Evolutionary conservation across 192 early-diverging fungal species (phyloP).

Genomic region (Backusella parvicylindrica): DNA sequence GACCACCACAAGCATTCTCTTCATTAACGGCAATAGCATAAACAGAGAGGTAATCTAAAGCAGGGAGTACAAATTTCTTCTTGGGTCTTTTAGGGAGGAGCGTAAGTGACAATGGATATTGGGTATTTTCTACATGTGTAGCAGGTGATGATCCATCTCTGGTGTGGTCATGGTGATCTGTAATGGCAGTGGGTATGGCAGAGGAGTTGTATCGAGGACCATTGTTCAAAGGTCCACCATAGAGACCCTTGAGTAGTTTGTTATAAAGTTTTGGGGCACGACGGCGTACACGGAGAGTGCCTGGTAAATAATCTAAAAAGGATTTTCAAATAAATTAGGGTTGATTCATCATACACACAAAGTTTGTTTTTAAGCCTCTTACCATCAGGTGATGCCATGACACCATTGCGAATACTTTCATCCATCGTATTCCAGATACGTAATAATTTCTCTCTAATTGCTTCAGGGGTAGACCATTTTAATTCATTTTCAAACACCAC

Average conservation of each 20-base stretch:
- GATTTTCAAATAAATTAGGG: constrained; percentile 1
- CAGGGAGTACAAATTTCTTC: constrained; percentile 67
- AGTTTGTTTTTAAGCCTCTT: neutral
- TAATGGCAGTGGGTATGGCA: constrained; percentile 14
- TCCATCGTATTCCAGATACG: constrained; percentile 94
- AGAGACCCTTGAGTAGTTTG: constrained; percentile 79
- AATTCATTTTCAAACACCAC: constrained; percentile 94
- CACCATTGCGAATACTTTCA: constrained; percentile 74
- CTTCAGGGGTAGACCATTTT: constrained; percentile 79
- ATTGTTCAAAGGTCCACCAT: constrained; percentile 28
- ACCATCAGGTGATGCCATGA: constrained; percentile 46
- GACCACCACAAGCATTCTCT: constrained; percentile 81
- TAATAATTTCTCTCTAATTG: constrained; percentile 70
- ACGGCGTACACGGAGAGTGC: constrained; percentile 75
- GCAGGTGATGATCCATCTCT: neutral
- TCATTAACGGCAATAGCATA: constrained; percentile 98
- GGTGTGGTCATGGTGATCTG: neutral
- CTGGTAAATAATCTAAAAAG: constrained; percentile 61
- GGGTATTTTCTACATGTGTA: constrained; percentile 1
- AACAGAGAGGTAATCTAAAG: constrained; percentile 87
- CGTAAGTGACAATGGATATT: constrained; percentile 20
- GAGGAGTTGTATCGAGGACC: constrained; percentile 19
- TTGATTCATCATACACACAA: neutral
- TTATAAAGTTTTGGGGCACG: constrained; percentile 85
- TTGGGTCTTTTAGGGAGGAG: constrained; percentile 37